These are phyloP conservation scores for Phialophora verrucosa DNA, from an alignment of 2,329 filamentous ascomycete genomes.

Conservation along the genomic window DNA sequence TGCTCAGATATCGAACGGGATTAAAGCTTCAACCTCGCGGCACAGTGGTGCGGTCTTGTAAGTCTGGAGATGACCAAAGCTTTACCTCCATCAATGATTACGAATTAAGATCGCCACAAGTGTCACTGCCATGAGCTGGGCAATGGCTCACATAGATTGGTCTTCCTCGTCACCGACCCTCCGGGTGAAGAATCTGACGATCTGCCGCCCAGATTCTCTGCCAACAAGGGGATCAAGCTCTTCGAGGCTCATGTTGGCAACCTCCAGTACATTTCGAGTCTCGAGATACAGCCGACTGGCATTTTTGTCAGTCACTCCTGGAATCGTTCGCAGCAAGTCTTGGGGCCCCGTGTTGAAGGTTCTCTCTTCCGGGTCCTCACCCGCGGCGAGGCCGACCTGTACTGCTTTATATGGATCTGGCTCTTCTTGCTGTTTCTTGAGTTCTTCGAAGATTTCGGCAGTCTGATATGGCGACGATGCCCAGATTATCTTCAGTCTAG, in stretches of 20 bases:
- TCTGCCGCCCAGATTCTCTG: constrained; percentile 74
- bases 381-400: constrained; percentile 71
- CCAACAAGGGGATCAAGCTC: constrained; percentile 79
- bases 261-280: constrained; percentile 75
- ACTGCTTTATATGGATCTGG: constrained; percentile 90
- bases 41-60: not conserved
- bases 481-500: constrained; percentile 89
- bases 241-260: constrained; percentile 81
- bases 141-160: constrained; percentile 7
- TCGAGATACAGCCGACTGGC: constrained; percentile 73
- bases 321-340: constrained; percentile 86
- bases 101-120: not conserved
- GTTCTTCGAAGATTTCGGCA: constrained; percentile 91
- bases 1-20: not conserved
- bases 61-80: not conserved
- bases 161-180: constrained; percentile 59
- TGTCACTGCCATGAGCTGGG: not conserved
- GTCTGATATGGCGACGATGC: constrained; percentile 92
- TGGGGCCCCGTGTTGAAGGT: constrained; percentile 83
- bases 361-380: constrained; percentile 66
- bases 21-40: not conserved
- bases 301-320: constrained; percentile 81
- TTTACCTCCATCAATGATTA: not conserved
- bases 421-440: constrained; percentile 88
- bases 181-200: constrained; percentile 79